phyloP scores from a whole-genome alignment of 2,329 filamentous ascomycete genomes.

The Fusarium veterinarium region DNA sequence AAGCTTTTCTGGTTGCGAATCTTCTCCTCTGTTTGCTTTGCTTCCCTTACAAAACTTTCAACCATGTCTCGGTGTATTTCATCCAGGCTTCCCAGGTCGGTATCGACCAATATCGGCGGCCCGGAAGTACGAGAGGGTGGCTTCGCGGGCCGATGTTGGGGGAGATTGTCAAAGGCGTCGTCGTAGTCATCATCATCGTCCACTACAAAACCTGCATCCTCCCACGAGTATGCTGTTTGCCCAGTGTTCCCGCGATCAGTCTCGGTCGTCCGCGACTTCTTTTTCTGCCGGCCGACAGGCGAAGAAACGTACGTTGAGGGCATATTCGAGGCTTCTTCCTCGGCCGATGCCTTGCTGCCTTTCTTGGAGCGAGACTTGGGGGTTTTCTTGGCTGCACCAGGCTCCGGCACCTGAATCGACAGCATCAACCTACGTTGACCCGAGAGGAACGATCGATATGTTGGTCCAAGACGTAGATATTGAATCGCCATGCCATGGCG shows the following conservation, averaged over 20 bases:
- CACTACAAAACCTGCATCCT: slow-evolving; percentile 60
- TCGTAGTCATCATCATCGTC: slow-evolving; percentile 50
- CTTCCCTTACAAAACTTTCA: slow-evolving; percentile 72
- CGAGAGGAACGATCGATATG: slow-evolving; percentile 56
- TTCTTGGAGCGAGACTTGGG: slow-evolving; percentile 50
- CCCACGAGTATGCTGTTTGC: slow-evolving; percentile 55
- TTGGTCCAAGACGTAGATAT: slow-evolving; percentile 69
- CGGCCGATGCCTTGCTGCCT: slow-evolving; percentile 51
- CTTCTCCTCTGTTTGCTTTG: slow-evolving; percentile 68
- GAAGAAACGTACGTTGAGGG: slow-evolving; percentile 64
- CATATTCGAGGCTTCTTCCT: slow-evolving; percentile 55
- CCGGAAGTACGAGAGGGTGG: slow-evolving; percentile 54
- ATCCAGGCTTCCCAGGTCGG: slow-evolving; percentile 63
- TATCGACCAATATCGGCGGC: slow-evolving; percentile 69
- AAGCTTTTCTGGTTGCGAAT: slow-evolving; percentile 70
- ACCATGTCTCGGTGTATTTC: slow-evolving; percentile 73
- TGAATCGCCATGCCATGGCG: slow-evolving; percentile 75
- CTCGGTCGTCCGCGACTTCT: slow-evolving; percentile 40
- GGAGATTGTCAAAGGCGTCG: slow-evolving; percentile 60
- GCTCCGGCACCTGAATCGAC: slow-evolving; percentile 54
- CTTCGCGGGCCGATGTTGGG: slow-evolving; percentile 52
- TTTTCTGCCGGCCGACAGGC: slow-evolving; percentile 55
- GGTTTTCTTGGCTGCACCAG: slow-evolving; percentile 46
- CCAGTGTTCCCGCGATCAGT: slow-evolving; percentile 53
- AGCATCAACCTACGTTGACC: slow-evolving; percentile 60